phyloP scores from a whole-genome alignment of 352 stramenopile genomes.

The Peronospora tabacina region DNA sequence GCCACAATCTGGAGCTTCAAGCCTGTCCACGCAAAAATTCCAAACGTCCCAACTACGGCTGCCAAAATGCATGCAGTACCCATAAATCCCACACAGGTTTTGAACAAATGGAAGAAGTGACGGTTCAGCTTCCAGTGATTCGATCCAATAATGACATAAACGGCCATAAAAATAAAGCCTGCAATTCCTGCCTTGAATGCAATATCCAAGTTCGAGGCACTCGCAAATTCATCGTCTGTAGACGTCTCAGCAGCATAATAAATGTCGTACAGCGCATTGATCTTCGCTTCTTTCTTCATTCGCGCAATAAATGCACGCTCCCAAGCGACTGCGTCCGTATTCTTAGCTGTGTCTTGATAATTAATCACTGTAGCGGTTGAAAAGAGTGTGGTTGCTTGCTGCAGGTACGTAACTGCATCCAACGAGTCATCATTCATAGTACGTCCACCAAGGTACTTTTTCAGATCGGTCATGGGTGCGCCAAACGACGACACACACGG shows the following conservation, averaged over 20 bases:
- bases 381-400: conserved; percentile 40
- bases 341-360: conserved; percentile 31
- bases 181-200: conserved; percentile 34
- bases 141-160: conserved; percentile 64
- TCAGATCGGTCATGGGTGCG: conserved; percentile 44
- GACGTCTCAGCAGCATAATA: conserved; percentile 60
- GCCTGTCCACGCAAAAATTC: conserved; percentile 55
- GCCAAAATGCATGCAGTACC: conserved; percentile 58
- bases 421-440: conserved; percentile 15
- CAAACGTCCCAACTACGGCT: conserved; percentile 54
- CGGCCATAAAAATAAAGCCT: conserved; percentile 58
- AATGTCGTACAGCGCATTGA: conserved; percentile 53
- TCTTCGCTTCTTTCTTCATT: conserved; percentile 42
- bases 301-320: conserved; percentile 53
- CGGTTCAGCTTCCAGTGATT: conserved; percentile 44
- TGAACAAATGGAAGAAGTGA: conserved; percentile 57
- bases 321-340: conserved; percentile 49
- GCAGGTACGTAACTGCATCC: conserved; percentile 25
- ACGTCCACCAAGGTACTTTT: conserved; percentile 48
- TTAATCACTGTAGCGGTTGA: conserved; percentile 47
- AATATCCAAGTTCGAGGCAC: conserved; percentile 39
- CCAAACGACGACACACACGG: conserved; percentile 58
- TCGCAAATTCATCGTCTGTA: conserved; percentile 49
- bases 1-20: conserved; percentile 63
- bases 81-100: conserved; percentile 56